Evolutionary conservation across 768 basidiomycete genomes (phyloP).

Genomic region (Amanita rubescens): DNA sequence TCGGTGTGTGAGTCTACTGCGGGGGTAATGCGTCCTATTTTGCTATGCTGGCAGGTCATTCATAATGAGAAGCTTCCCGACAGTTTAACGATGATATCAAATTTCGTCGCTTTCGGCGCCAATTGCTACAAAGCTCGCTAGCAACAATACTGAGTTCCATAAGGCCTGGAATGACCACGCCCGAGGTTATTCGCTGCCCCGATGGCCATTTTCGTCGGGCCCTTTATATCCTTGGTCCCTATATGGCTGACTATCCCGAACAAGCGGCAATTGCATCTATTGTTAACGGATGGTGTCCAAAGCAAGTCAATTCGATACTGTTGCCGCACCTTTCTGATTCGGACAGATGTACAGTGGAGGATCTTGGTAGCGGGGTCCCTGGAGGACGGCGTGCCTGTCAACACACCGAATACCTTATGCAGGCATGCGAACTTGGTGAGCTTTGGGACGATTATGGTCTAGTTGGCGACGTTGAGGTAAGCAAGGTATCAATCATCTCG

Average conservation of each 20-base stretch:
- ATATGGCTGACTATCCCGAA: constrained; percentile 32
- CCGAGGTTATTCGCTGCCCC: constrained; percentile 17
- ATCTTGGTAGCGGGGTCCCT: constrained; percentile 14
- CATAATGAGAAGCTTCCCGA: neutral
- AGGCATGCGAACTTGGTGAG: constrained; percentile 17
- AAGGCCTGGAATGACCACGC: constrained; percentile 19
- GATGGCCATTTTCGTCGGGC: constrained; percentile 23
- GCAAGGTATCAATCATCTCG: constrained; percentile 5
- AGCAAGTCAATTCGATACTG: constrained; percentile 8
- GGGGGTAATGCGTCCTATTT: neutral
- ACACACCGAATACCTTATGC: constrained; percentile 18
- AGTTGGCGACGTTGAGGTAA: constrained; percentile 23
- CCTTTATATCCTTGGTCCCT: constrained; percentile 24
- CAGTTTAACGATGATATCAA: constrained; percentile 10
- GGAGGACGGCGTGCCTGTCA: constrained; percentile 14
- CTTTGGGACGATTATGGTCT: constrained; percentile 30
- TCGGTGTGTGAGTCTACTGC: neutral
- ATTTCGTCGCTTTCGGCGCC: constrained; percentile 21
- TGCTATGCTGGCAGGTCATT: neutral
- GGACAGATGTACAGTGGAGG: constrained; percentile 15
- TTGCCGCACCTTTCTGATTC: constrained; percentile 8
- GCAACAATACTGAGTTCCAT: constrained; percentile 16
- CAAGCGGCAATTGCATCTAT: constrained; percentile 23
- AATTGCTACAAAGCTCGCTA: constrained; percentile 24
- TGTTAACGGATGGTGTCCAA: constrained; percentile 26